Base-by-base conservation (phyloP, 805 yeast genomes). In the Candida boleticola region DNA sequence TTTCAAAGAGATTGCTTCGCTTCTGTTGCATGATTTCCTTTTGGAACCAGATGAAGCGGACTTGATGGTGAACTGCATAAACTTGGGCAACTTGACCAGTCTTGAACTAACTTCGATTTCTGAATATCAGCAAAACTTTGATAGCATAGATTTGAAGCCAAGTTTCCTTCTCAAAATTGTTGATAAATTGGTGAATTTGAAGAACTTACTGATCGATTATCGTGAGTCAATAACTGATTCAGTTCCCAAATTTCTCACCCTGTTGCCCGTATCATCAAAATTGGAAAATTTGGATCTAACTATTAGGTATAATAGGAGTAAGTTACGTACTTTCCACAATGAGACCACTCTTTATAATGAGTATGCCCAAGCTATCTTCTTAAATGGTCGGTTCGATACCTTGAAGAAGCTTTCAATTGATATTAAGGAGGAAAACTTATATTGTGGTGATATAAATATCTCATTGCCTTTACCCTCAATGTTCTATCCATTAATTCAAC, bases 211-310 rank as follows among this genome's bases (percentile, higher is more conserved):
- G 13, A 48, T 76, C 3, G 79, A 76, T 44, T 66, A 58, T 47
- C 57, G 72, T 37, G 77, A 74, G 48, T 59, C 67, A 13, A 37
- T 58, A 13, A 48, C 60, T n/a, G 79, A 74, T 50, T 60, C 69
- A 1, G 68, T 71, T 0, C 70, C 70, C 1, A 48, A 44, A 1
- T 71, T 74, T 46, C 51, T 73, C 3, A 21, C 30, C 1, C 4
- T 29, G 1, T 36, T 70, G 5, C 40, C 54, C 1, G 5, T 13
- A 17, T 30, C 43, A 5, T 35, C 40, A 0, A 43, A 40, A 1
- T 48, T 76, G n/a, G 44, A 50, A 17, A 59, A 66, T 29, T 54
- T 75, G 10, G 77, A 74, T 43, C 39, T 74, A 7, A 58, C 61
- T 0, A 62, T 74, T 4, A 54, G 75, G n/a, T 59, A 64, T 58